Percentiles rank a stretch among this genome's conserved stretches.
phyloP scores from a whole-genome alignment of 139 green algal genomes.

The Spirogloea muscicola region DNA sequence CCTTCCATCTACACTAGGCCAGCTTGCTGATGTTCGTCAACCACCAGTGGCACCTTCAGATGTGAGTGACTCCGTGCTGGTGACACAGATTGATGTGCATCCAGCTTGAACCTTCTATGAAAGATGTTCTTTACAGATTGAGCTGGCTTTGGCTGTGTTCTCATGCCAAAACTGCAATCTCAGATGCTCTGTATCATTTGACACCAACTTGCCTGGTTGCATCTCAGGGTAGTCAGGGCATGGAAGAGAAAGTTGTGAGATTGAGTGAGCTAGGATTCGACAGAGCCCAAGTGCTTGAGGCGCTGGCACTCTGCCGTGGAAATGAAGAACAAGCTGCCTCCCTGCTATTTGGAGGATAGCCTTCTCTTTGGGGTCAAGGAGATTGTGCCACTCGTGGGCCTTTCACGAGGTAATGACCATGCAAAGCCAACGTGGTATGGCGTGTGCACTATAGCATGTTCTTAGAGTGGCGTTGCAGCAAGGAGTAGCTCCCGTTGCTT shows the following conservation, averaged over 20 bases:
- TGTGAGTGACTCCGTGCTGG: background rate
- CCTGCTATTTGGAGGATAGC: conserved; percentile 13
- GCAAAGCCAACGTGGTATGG: too few species aligned
- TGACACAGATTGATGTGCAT: background rate
- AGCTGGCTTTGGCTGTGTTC: background rate
- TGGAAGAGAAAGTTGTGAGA: conserved; percentile 2
- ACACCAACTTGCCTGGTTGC: background rate
- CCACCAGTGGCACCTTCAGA: too few species aligned
- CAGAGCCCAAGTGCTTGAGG: background rate
- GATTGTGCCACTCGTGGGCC: too few species aligned
- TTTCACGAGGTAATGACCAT: too few species aligned
- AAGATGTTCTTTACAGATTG: background rate
- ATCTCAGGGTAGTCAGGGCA: background rate
- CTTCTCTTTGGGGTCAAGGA: too few species aligned
- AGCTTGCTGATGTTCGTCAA: too few species aligned
- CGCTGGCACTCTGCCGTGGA: conserved; percentile 4
- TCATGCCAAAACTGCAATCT: background rate
- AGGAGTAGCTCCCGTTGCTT: too few species aligned
- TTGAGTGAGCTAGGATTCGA: conserved; percentile 17
- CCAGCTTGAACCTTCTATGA: background rate
- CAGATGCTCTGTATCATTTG: background rate
- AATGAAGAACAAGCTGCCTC: conserved; percentile 13
- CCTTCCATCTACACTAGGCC: too few species aligned
- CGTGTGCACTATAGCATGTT: too few species aligned
- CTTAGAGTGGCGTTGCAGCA: too few species aligned